Evolutionary conservation across 2,329 filamentous ascomycete species (phyloP).

Genomic region (Aspergillus pseudoviridinutans): DNA sequence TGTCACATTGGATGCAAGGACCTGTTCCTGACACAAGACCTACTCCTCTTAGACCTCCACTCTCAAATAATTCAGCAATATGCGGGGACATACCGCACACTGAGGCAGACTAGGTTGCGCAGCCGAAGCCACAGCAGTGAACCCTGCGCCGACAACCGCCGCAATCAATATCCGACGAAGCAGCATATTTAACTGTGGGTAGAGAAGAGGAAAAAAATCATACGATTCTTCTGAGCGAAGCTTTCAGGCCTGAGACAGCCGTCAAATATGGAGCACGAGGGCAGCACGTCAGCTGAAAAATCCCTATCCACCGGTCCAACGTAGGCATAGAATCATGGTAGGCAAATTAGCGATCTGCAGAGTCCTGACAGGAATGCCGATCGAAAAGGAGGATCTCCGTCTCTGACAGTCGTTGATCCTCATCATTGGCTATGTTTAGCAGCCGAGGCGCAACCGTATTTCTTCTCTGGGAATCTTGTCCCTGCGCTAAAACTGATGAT

Average conservation of each 20-base stretch:
- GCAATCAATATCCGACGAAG: neutral
- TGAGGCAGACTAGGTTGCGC: neutral
- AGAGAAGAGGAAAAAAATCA: neutral
- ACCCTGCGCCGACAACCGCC: neutral
- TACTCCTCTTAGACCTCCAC: neutral
- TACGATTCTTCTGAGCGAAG: neutral
- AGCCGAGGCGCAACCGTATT: neutral
- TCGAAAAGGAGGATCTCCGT: neutral
- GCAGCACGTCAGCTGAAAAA: neutral
- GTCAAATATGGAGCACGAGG: neutral
- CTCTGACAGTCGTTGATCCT: neutral
- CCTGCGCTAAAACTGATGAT: neutral
- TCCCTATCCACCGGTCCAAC: no score
- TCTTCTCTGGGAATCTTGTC: neutral
- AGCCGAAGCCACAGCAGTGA: neutral
- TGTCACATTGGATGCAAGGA: neutral
- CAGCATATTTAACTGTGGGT: neutral
- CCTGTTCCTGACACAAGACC: neutral
- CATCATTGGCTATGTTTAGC: neutral
- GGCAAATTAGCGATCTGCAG: neutral
- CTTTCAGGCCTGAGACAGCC: neutral
- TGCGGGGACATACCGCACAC: neutral
- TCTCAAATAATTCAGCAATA: neutral
- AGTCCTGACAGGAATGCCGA: neutral
- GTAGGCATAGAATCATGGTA: neutral